phyloP scores from a whole-genome alignment of 1,139 yeast genomes.

The Zhuliangozyma blackwelliae region DNA sequence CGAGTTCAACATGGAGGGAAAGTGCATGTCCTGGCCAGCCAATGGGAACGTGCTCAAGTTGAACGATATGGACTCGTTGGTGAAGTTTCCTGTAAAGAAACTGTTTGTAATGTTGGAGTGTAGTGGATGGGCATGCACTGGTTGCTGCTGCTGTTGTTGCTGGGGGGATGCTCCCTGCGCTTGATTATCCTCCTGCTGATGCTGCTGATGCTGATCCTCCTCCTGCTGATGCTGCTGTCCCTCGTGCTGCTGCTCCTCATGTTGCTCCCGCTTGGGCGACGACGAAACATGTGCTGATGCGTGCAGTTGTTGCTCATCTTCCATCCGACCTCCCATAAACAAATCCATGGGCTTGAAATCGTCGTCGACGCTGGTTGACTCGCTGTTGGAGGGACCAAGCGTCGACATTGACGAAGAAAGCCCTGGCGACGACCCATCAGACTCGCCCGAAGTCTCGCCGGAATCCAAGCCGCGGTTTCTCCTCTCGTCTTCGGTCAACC shows the following conservation, averaged over 20 bases:
- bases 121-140: conserved; percentile 1
- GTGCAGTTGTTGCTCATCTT: too few species aligned
- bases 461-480: conserved; percentile 6
- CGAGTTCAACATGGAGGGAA: conserved; percentile 6
- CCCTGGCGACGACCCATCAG: background rate
- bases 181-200: background rate
- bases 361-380: conserved; percentile 1
- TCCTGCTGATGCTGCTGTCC: background rate
- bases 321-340: too few species aligned
- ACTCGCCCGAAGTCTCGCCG: background rate
- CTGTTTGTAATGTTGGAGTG: conserved; percentile 28
- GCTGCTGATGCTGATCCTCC: background rate
- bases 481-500: conserved; percentile 11
- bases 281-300: too few species aligned
- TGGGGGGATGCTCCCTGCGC: background rate
- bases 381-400: background rate
- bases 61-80: conserved; percentile 30
- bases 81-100: conserved; percentile 28
- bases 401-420: background rate
- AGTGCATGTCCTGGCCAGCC: conserved; percentile 12
- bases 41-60: conserved; percentile 34
- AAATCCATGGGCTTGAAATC: conserved; percentile 1
- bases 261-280: too few species aligned
- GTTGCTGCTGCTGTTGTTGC: conserved; percentile 2
- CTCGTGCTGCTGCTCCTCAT: background rate